phyloP scores from a whole-genome alignment of 805 yeast genomes.

The Candida verbasci region DNA sequence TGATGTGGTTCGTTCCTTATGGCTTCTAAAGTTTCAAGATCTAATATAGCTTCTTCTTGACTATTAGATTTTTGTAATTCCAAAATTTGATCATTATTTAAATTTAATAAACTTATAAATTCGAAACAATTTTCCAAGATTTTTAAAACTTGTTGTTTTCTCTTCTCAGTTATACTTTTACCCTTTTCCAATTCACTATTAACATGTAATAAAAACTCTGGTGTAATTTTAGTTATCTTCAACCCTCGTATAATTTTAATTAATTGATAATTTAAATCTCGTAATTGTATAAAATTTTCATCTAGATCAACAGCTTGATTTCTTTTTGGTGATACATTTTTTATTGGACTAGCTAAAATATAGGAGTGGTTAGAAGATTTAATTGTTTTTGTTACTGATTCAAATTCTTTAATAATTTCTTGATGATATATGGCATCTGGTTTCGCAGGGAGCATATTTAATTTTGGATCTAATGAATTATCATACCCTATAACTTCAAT shows the following conservation, averaged over 20 bases:
- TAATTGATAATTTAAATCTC: conserved; percentile 35
- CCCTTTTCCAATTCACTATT: conserved; percentile 22
- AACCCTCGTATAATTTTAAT: conserved; percentile 32
- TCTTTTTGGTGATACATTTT: conserved; percentile 7
- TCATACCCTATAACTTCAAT: conserved; percentile 24
- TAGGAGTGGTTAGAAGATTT: conserved; percentile 16
- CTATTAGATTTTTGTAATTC: conserved; percentile 30
- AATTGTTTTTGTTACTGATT: conserved; percentile 17
- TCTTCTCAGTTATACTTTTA: conserved; percentile 18
- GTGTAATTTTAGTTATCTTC: conserved; percentile 33
- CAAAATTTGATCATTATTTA: conserved; percentile 29
- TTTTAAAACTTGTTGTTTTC: conserved; percentile 20
- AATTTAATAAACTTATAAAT: conserved; percentile 22
- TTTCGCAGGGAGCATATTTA: conserved; percentile 22
- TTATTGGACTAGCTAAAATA: conserved; percentile 29
- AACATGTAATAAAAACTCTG: conserved; percentile 20
- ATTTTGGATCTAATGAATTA: conserved; percentile 11
- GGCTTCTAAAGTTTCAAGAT: conserved; percentile 32
- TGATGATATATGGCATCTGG: conserved; percentile 29
- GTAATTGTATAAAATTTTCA: conserved; percentile 20
- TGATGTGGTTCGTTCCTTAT: conserved; percentile 33
- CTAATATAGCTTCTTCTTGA: conserved; percentile 27
- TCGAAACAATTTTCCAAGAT: conserved; percentile 22
- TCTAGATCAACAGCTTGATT: conserved; percentile 11
- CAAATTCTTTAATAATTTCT: conserved; percentile 28